Base-by-base conservation (phyloP, 202 grass and related monocot species). In the Setaria viridis region DNA sequence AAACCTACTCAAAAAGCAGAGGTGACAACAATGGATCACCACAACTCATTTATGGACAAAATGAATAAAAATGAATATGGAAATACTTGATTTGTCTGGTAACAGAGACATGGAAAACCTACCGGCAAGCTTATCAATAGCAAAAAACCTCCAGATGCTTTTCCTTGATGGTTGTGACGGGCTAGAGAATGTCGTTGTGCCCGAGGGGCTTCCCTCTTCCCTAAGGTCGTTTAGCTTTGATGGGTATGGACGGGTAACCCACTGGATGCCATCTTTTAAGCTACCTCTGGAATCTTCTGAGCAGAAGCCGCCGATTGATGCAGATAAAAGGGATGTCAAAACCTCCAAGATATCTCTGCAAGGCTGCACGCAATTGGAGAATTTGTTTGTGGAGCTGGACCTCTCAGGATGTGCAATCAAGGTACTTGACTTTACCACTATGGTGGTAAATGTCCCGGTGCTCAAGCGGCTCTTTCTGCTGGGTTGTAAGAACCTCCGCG, bases 41-140 rank as follows among this genome's bases (percentile, higher is more conserved):
- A 0, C 2, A 33, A 30, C 59, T 33, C 21, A 56, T 76, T 46
- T 4, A 0, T 77, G 9, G 72, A 67, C 6, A 84, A 33, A 37
- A 11, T 11, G 56, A 37, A 54, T 15, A 15, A 84, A 33, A 37
- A 11, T 11, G 56, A 37, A 54, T 15, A 15, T 84, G 3, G 48
- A 67, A 67, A 45, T 76, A 33, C 62, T 84, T n/a, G 82, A 84
- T 65, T 45, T 84, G 14, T 84, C 72, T 6, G 72, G 48, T 34
- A 84, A 84, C 0, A 55, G 13, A 5, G 72, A 55, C 34, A 67
- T 76, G 82, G 19, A 34, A 25, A 57, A 9, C 20, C 34, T 84
- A 57, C 35, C 72, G 30, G 3, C 35, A 33, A 56, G 35, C 72
- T 35, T 75, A 59, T 59, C 49, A 35, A 58, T 6, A 16, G 73